These are phyloP conservation scores for Phyllosticta capitalensis DNA, from an alignment of 2,329 filamentous ascomycete genomes.

Conservation along the genomic window DNA sequence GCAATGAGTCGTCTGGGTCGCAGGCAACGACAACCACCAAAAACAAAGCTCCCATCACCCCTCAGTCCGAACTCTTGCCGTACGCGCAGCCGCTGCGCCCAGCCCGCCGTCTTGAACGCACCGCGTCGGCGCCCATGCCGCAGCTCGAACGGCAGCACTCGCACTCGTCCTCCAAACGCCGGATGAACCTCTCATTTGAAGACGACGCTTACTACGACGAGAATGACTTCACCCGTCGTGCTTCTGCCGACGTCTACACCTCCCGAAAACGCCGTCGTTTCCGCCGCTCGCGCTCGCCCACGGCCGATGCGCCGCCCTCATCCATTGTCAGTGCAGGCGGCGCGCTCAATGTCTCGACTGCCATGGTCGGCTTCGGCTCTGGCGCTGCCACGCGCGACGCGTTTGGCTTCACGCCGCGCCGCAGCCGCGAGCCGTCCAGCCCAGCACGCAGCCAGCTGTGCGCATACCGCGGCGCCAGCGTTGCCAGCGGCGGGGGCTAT, in stretches of 20 bases:
- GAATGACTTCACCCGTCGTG: background rate
- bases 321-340: slow-evolving; percentile 1
- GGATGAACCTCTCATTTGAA: slow-evolving; percentile 10
- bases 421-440: slow-evolving; percentile 35
- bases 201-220: background rate
- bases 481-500: slow-evolving; percentile 6
- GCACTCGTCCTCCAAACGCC: slow-evolving; percentile 17
- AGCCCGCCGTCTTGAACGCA: slow-evolving; percentile 19
- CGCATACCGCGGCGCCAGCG: slow-evolving; percentile 23
- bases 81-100: slow-evolving; percentile 13
- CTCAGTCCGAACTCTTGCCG: slow-evolving; percentile 24
- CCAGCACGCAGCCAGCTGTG: slow-evolving; percentile 22
- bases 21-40: slow-evolving; percentile 20
- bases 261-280: slow-evolving; percentile 43
- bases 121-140: slow-evolving; percentile 20
- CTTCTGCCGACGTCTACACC: slow-evolving; percentile 12
- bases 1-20: background rate
- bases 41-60: slow-evolving; percentile 26
- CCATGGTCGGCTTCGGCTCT: background rate
- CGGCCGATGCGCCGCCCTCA: slow-evolving; percentile 11
- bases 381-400: slow-evolving; percentile 24
- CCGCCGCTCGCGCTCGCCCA: background rate
- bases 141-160: slow-evolving; percentile 6
- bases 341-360: background rate
- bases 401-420: slow-evolving; percentile 32